Evolutionary conservation across 2,329 filamentous ascomycete genomes (phyloP).

Genomic region (Fusarium virguliforme): DNA sequence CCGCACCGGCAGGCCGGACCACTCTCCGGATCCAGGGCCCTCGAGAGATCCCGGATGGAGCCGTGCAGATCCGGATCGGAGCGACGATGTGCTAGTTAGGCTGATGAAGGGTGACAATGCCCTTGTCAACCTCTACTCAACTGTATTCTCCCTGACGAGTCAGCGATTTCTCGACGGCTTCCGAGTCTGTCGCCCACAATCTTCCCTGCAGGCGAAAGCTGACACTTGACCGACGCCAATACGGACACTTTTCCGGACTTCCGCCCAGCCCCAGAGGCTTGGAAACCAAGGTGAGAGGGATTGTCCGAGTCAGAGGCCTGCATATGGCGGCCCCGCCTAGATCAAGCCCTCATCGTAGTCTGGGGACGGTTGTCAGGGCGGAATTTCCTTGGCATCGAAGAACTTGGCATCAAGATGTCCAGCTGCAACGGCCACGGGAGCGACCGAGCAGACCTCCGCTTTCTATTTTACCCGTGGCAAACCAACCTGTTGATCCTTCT

Average conservation of each 20-base stretch:
- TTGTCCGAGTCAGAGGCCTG: background rate
- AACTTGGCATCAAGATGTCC: no score
- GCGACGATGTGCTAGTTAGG: background rate
- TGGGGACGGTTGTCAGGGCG: background rate
- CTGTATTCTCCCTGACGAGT: background rate
- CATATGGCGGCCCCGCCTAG: background rate
- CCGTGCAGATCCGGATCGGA: background rate
- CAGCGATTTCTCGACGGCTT: background rate
- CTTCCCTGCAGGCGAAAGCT: background rate
- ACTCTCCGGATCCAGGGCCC: background rate
- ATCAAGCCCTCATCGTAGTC: constrained; percentile 3
- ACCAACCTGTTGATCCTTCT: background rate
- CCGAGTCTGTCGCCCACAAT: background rate
- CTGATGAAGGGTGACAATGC: background rate
- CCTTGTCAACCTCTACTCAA: background rate
- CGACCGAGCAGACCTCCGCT: background rate
- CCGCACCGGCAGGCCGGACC: background rate
- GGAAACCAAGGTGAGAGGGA: background rate
- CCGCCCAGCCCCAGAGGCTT: background rate
- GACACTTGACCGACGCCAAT: background rate
- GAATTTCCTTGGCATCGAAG: constrained; percentile 7
- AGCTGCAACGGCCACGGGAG: background rate
- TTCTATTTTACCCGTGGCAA: background rate
- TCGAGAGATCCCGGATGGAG: no score
- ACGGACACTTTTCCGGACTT: background rate